These are phyloP conservation scores for Orbilia quercus DNA, from an alignment of 2,329 filamentous ascomycete species.

Conservation along the genomic window DNA sequence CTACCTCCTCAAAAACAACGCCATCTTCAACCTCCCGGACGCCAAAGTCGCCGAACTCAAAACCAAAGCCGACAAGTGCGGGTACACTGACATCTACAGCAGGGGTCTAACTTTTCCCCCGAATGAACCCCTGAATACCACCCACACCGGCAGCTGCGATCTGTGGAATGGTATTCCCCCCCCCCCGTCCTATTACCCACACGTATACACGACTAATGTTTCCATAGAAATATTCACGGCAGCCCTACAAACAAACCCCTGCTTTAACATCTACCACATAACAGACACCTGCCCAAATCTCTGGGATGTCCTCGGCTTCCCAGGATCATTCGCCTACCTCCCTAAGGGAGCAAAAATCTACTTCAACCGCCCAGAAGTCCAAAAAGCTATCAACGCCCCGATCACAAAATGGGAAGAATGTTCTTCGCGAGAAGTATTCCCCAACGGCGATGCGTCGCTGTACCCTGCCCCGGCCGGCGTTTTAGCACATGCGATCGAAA, in stretches of 20 bases:
- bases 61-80: conserved; percentile 69
- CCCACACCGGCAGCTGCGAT: conserved; percentile 52
- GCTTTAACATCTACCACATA: conserved; percentile 81
- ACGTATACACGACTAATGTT: background rate
- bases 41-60: conserved; percentile 69
- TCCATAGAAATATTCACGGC: conserved; percentile 68
- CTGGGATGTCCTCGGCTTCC: conserved; percentile 60
- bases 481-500: conserved; percentile 78
- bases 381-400: conserved; percentile 75
- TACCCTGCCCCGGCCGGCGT: conserved; percentile 70
- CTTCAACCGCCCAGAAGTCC: conserved; percentile 77
- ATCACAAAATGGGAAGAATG: conserved; percentile 70
- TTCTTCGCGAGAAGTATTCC: conserved; percentile 65
- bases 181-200: background rate
- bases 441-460: conserved; percentile 67
- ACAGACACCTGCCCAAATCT: conserved; percentile 69
- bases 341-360: conserved; percentile 73
- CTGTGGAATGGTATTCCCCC: conserved; percentile 43
- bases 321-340: conserved; percentile 66
- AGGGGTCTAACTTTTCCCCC: conserved; percentile 77
- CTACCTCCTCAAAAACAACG: conserved; percentile 72
- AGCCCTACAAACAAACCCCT: conserved; percentile 74
- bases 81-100: conserved; percentile 71
- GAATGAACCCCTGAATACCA: conserved; percentile 69
- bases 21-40: conserved; percentile 74